Evolutionary conservation across 2,329 filamentous ascomycete genomes (phyloP).

Genomic region (Aureobasidium lini): DNA sequence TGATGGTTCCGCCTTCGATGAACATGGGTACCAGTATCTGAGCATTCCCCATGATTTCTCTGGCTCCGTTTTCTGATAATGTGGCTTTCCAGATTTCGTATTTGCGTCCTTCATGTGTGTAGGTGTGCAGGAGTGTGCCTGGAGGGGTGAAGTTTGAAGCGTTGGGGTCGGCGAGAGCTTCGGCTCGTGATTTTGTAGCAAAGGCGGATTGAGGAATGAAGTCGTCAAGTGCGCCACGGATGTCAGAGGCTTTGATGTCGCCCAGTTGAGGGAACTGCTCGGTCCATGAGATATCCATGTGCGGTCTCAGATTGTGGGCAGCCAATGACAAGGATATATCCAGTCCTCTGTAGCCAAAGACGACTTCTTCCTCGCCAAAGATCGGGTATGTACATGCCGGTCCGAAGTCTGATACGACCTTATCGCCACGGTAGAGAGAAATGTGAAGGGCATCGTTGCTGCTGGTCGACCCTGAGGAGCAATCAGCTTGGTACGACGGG

Average conservation of each 20-base stretch:
- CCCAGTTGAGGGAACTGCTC: slow-evolving; percentile 64
- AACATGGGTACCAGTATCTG: slow-evolving; percentile 79
- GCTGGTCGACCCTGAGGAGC: slow-evolving; percentile 44
- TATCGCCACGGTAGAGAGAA: slow-evolving; percentile 48
- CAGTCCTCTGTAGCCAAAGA: slow-evolving; percentile 82
- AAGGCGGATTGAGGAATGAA: slow-evolving; percentile 54
- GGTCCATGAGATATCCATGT: slow-evolving; percentile 62
- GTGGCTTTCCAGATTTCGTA: slow-evolving; percentile 83
- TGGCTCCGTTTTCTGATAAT: slow-evolving; percentile 61
- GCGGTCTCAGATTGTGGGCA: slow-evolving; percentile 69
- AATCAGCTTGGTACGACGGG: neutral
- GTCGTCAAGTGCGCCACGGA: slow-evolving; percentile 55
- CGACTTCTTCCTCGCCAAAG: slow-evolving; percentile 85
- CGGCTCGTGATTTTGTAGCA: slow-evolving; percentile 14
- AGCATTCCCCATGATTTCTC: slow-evolving; percentile 67
- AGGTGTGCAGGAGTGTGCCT: slow-evolving; percentile 60
- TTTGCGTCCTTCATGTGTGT: slow-evolving; percentile 52
- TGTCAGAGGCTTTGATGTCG: slow-evolving; percentile 61
- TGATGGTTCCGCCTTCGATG: slow-evolving; percentile 83
- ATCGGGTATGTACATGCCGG: slow-evolving; percentile 86
- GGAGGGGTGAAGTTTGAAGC: slow-evolving; percentile 62
- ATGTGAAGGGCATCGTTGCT: slow-evolving; percentile 58
- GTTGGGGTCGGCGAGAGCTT: slow-evolving; percentile 27
- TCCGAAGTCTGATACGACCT: slow-evolving; percentile 60
- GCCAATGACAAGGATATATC: slow-evolving; percentile 65